Base-by-base conservation (phyloP, 768 basidiomycete species). In the Dioszegia crocea region DNA sequence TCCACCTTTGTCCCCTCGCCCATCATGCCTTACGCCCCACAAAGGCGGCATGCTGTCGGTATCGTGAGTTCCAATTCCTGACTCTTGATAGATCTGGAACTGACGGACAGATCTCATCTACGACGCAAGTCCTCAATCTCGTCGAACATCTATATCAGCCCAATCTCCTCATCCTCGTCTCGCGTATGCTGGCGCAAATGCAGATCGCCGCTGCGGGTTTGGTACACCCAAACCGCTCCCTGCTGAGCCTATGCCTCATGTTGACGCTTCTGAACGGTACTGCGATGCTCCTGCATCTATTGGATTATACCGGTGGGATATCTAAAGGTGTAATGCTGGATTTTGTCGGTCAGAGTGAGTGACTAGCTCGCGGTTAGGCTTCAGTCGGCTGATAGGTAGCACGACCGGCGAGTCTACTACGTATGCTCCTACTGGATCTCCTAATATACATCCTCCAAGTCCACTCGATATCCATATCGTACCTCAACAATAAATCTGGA, bases 291-390 rank as follows among this genome's bases (percentile, higher is more conserved):
- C 49, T 72, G 26, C 70, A 72, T 56, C 10, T 66, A 14, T 45
- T 72, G 21, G 70, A 68, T 30, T 66, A 64, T 47, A 39, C 52
- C n/a, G 57, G 49, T 23, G 66, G 60, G 0, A 48, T 53, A 48
- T 61, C 62, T 16, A 70, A 66, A 30, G 64, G 68, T 0, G 10
- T 73, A 24, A 45, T 73, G 43, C 41, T 73, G 50, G 71, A 73
- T 54, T 73, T 73, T 26, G 63, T 70, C 3, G 71, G 71, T 10
- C 68, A 73, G 47, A 47, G 71, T 73, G 57, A 41, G 66, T 66
- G 10, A 11, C 6, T 17, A 1, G 1, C 36, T 26, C 51, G 19
- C 3, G 10, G 10, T 23, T 39, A 21, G 5, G 27, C 24, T 9
- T 36, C 30, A 3, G 51, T 8, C 4, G 3, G 31, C 38, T 53